Percentiles rank a stretch among this genome's conserved stretches.
Conservation (phyloP, 2,329 filamentous ascomycete genomes). For the Elsinoe batatas region DNA sequence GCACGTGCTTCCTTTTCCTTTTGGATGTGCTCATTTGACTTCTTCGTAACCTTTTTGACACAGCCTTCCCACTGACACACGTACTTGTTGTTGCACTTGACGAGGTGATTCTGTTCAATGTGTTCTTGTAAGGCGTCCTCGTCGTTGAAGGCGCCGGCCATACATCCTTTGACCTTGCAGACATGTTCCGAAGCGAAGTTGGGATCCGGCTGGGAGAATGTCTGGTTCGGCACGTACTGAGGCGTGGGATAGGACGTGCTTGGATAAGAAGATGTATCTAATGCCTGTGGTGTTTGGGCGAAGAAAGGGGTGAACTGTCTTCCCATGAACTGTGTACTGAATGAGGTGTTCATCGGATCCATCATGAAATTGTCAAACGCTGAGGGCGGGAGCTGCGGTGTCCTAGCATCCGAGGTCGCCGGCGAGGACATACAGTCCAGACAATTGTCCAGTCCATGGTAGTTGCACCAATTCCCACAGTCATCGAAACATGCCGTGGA, state of each 20-base stretch:
- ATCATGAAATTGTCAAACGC: background rate
- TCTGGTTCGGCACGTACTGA: background rate
- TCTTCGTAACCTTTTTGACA: constrained; percentile 12
- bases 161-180: constrained; percentile 10
- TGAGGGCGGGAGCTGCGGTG: constrained; percentile 2
- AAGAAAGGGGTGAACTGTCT: constrained; percentile 1
- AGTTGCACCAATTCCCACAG: constrained; percentile 10
- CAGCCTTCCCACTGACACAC: constrained; percentile 12
- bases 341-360: background rate
- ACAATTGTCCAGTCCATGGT: constrained; percentile 10
- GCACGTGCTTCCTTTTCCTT: constrained; percentile 12
- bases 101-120: constrained; percentile 7
- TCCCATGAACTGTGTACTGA: background rate
- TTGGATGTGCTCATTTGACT: constrained; percentile 12
- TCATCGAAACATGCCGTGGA: constrained; percentile 12
- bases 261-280: background rate
- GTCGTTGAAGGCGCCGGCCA: constrained; percentile 11
- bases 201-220: background rate
- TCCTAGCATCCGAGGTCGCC: constrained; percentile 2
- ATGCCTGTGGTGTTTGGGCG: background rate
- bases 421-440: constrained; percentile 10
- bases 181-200: constrained; percentile 1
- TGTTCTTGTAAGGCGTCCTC: constrained; percentile 11
- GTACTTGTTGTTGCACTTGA: constrained; percentile 11
- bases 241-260: background rate